phyloP scores from a whole-genome alignment of 73 alveolate species.

The Tetrahymena borealis region DNA sequence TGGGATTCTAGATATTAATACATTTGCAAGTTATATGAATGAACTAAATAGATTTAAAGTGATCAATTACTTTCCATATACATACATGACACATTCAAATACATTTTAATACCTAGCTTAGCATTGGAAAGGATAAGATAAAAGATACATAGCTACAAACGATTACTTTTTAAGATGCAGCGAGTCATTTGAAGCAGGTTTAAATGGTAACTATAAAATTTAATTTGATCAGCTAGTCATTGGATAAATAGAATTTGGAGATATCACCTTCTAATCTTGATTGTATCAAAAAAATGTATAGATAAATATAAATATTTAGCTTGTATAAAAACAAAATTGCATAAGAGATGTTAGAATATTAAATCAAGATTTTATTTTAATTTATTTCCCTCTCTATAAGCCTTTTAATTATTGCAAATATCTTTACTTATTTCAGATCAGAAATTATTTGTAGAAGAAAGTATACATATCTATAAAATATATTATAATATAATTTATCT shows the following conservation, averaged over 20 bases:
- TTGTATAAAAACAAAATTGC: not conserved
- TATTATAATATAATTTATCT: too few relatives aligned
- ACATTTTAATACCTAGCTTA: not conserved
- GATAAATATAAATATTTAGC: not conserved
- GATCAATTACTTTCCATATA: not conserved
- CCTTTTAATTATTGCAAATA: too few relatives aligned
- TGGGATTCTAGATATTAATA: not conserved
- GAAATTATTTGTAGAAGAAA: too few relatives aligned
- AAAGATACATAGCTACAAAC: not conserved
- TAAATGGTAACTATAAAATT: not conserved
- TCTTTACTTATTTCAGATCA: too few relatives aligned
- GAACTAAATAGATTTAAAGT: not conserved
- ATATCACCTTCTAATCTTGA: not conserved
- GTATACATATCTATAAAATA: too few relatives aligned
- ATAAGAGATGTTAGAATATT: too few relatives aligned
- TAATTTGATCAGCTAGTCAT: not conserved
- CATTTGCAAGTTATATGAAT: not conserved
- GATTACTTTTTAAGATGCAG: not conserved
- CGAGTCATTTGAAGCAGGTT: not conserved
- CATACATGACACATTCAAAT: not conserved
- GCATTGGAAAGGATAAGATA: not conserved
- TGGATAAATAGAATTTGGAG: not conserved
- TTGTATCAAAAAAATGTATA: not conserved
- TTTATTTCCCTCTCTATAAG: too few relatives aligned
- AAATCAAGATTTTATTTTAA: too few relatives aligned